These are phyloP conservation scores for Sarocladium kiliense DNA, from an alignment of 2,329 filamentous ascomycete species.

Conservation along the genomic window DNA sequence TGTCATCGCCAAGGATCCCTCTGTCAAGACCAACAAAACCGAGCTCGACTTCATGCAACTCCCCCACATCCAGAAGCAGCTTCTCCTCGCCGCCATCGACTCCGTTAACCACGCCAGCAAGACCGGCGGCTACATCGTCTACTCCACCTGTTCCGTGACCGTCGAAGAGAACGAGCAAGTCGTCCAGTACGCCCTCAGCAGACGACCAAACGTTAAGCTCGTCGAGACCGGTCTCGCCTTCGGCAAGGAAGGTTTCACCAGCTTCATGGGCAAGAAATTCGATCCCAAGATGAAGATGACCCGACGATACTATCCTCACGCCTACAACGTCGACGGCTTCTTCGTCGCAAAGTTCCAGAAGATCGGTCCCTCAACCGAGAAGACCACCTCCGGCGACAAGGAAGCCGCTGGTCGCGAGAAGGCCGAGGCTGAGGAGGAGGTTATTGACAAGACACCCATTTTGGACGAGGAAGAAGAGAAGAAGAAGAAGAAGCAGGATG, in stretches of 20 bases:
- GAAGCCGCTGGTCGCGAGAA: conserved; percentile 27
- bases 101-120: conserved; percentile 87
- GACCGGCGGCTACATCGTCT: conserved; percentile 91
- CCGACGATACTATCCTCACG: conserved; percentile 81
- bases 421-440: conserved; percentile 27
- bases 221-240: conserved; percentile 89
- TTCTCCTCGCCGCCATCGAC: conserved; percentile 89
- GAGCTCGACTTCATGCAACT: conserved; percentile 91
- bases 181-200: conserved; percentile 86
- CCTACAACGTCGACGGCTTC: conserved; percentile 96
- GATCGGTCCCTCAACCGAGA: conserved; percentile 67
- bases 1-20: conserved; percentile 94
- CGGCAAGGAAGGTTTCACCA: conserved; percentile 87
- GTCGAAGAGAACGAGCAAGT: conserved; percentile 88
- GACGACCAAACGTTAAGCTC: conserved; percentile 88
- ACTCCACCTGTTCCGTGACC: conserved; percentile 93
- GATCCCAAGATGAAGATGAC: conserved; percentile 79
- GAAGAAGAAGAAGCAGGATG: conserved; percentile 25
- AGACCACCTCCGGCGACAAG: conserved; percentile 20
- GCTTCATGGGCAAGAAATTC: conserved; percentile 87
- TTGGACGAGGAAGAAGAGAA: conserved; percentile 40
- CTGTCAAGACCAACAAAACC: conserved; percentile 97
- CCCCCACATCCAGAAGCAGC: conserved; percentile 91
- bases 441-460: conserved; percentile 67
- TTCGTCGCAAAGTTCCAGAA: conserved; percentile 98